Evolutionary conservation across 768 basidiomycete genomes (phyloP).

Genomic region (Pisolithus orientalis): DNA sequence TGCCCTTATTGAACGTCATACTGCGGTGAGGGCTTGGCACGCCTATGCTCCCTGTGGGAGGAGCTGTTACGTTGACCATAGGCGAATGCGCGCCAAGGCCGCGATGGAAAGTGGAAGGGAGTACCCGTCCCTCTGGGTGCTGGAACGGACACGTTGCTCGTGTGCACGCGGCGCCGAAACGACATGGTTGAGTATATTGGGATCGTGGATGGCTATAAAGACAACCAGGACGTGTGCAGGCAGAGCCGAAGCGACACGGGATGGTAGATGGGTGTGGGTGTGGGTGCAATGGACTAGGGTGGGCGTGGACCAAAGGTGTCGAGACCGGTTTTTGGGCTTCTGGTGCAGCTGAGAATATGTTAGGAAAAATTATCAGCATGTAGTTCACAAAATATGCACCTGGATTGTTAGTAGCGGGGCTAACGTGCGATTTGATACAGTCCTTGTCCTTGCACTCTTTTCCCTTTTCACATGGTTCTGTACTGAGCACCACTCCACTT

Average conservation of each 20-base stretch:
- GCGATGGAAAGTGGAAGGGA: conserved; percentile 76
- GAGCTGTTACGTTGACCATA: conserved; percentile 53
- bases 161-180: conserved; percentile 83
- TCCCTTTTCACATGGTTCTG: conserved; percentile 87
- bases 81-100: conserved; percentile 59
- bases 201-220: conserved; percentile 60
- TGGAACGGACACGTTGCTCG: conserved; percentile 83
- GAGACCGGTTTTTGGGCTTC: conserved; percentile 32
- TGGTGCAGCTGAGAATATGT: conserved; percentile 14
- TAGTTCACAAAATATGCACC: conserved; percentile 29
- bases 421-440: conserved; percentile 87
- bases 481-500: conserved; percentile 91
- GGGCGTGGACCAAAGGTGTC: conserved; percentile 28
- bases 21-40: conserved; percentile 61
- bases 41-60: conserved; percentile 63
- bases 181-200: conserved; percentile 54
- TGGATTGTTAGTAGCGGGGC: conserved; percentile 70
- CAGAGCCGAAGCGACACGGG: conserved; percentile 63
- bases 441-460: conserved; percentile 90
- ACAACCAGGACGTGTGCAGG: conserved; percentile 66
- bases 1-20: conserved; percentile 55
- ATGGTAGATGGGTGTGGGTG: conserved; percentile 22
- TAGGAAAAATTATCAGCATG: conserved; percentile 7
- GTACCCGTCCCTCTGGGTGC: conserved; percentile 82
- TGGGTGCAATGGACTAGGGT: conserved; percentile 24